Evolutionary conservation across 371 early-diverging fungal genomes (phyloP).

Genomic region (Rhizopus stolonifer): DNA sequence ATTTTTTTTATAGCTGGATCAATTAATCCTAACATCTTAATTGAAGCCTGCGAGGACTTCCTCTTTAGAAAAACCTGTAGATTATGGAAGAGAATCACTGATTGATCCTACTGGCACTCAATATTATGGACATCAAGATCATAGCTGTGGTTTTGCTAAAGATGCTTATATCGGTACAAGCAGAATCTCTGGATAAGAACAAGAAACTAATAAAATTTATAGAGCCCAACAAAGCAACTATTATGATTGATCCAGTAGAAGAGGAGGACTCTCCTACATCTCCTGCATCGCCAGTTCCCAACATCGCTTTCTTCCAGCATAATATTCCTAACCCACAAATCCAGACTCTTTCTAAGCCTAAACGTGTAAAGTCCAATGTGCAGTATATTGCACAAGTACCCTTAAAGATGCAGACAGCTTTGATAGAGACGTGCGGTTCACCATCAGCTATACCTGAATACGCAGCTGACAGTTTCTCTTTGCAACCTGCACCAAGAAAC

Average conservation of each 20-base stretch:
- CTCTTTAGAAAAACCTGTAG: conserved; percentile 17
- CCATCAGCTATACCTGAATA: conserved; percentile 7
- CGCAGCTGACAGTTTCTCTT: not conserved
- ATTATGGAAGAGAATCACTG: conserved; percentile 17
- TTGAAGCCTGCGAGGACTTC: conserved; percentile 18
- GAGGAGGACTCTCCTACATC: not conserved
- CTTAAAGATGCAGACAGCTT: conserved; percentile 14
- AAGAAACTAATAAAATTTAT: not conserved
- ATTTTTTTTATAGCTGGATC: not conserved
- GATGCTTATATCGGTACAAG: conserved; percentile 21
- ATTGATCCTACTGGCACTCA: conserved; percentile 16
- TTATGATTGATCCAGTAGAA: conserved; percentile 6
- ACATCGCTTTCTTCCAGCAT: conserved; percentile 4
- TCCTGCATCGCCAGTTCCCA: conserved; percentile 1
- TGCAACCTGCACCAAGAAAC: conserved; percentile 24
- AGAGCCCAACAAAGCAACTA: conserved; percentile 18
- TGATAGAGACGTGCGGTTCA: conserved; percentile 9
- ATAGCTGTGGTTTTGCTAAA: conserved; percentile 7
- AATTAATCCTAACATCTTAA: no score
- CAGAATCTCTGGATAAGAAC: not conserved
- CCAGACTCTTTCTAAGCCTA: conserved; percentile 18
- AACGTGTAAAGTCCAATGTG: conserved; percentile 21
- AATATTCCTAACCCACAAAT: conserved; percentile 14
- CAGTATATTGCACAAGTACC: conserved; percentile 9
- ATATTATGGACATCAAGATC: conserved; percentile 1